Base-by-base conservation (phyloP, 2,329 filamentous ascomycete species). In the Graphilbum fragrans region DNA sequence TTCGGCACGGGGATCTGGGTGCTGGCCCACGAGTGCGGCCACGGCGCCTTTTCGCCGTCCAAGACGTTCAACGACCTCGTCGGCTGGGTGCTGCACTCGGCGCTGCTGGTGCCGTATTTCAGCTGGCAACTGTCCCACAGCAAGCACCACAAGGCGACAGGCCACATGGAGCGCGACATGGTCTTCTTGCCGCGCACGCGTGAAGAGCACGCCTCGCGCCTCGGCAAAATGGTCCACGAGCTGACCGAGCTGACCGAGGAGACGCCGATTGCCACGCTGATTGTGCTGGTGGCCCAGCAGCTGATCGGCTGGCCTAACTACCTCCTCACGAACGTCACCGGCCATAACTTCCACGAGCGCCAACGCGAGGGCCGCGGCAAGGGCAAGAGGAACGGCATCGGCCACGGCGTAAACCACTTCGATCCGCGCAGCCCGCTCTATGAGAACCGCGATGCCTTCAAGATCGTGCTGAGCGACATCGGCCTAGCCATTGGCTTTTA, bases 101-200 rank as follows among this genome's bases (percentile, higher is more conserved):
- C 78, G 35, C 77, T 95, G 32, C 72, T 95, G 10, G 51, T 98
- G 38, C 92, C 92, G 19, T 98, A 96, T 70, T 98, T 95, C 70
- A 94, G 86, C 59, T 98, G 92, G 92, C 94, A 98, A 70, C 88
- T 96, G 65, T 94, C 87, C 51, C 92, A 98, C 69, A 84, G 86
- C 70, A 94, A 94, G 78, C 92, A 98, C 72, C 92, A 98, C 83
- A 96, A 96, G 76, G 87, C 88, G 49, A 98, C 92, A 32, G 92
- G 88, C 54, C 78, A 98, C 72, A 80, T 98, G 67, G 87, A 93
- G 66, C 86, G 90, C 52, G 92, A 98, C 66, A 98, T 98, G 92
- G 92, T 96, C 49, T 96, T 95, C 60, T 72, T 96, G n/a, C 92
- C 92, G 46, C 86, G 86, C 65, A 94, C 87, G 42, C 81, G 88